Evolutionary conservation across 2,329 filamentous ascomycete species (phyloP).

Genomic region (Diplodia sapinea): DNA sequence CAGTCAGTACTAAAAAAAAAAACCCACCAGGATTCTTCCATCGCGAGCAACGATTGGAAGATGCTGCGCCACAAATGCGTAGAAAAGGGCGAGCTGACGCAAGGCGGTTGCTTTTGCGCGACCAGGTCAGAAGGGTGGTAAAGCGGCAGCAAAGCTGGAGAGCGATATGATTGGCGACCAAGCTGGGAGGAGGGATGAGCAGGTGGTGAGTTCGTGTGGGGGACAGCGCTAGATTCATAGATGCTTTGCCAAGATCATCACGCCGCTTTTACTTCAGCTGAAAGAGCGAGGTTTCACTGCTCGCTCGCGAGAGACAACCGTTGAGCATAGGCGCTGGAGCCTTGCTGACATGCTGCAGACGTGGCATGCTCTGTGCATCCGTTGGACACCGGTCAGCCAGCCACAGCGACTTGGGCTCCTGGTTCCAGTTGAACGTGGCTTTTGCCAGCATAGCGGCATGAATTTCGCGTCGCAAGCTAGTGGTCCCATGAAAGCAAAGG

Average conservation of each 20-base stretch:
- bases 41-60: conserved; percentile 26
- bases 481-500: neutral
- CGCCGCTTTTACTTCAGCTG: neutral
- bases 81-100: conserved; percentile 1
- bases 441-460: neutral
- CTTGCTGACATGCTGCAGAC: neutral
- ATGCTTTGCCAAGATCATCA: neutral
- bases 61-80: neutral
- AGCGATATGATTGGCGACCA: neutral
- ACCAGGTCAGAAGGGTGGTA: neutral
- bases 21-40: conserved; percentile 33
- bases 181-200: too few species aligned
- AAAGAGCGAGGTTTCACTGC: neutral
- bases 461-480: neutral
- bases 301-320: neutral
- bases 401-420: neutral
- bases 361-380: neutral
- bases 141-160: neutral
- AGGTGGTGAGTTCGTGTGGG: neutral
- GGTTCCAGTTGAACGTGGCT: neutral
- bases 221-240: neutral
- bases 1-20: conserved; percentile 35
- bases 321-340: neutral
- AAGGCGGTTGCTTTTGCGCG: neutral
- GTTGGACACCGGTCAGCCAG: neutral